Evolutionary conservation across 768 basidiomycete species (phyloP), one percentile per base, ranked within the genome.

Genomic region (Mycena polygramma): DNA sequence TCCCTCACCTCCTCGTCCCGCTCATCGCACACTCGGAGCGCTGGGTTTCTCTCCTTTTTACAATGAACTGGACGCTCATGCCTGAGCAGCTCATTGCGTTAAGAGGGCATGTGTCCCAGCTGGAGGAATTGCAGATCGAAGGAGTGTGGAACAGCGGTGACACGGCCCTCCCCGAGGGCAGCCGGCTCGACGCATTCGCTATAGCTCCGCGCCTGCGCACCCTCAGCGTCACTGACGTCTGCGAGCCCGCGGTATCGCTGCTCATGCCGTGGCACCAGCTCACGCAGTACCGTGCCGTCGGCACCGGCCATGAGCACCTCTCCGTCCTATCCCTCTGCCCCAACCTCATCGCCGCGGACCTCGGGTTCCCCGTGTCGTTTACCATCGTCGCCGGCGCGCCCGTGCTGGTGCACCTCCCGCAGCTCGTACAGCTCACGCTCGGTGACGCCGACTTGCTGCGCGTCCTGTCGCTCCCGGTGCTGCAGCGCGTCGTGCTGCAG

Each of bases 221-320:
- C 13, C 15, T 68, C 6, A 60, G 51, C 51, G 41, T 67, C 41
- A 19, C 10, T 20, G 26, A 26, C 10, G 57, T 67, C 1, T 68
- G 59, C 37, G 59, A 68, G 36, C 67, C 67, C 53, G 58, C 45
- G 2, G 52, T 68, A 8, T 68, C 67, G 15, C 59, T 68, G 15
- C 30, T 57, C 4, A 35, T 68, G 20, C 60, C 60, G 2, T 61
- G 67, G 67, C 24, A 62, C n/a, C 67, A 62, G 37, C 67, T 68
- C 10, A 68, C 59, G 1, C 36, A 41, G 4, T 62, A 62, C 26
- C 60, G 67, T 24, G 67, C 41, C 1, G 10, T 53, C 43, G 24
- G 52, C 35, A n/a, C 8, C 11, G 51, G 30, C 10, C 52, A 61
- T 58, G 66, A 68, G 43, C 66, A 61, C 15, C 9, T 57, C 46